Conservation (phyloP, 2,329 filamentous ascomycete species). For the Clonostachys sp. region DNA sequence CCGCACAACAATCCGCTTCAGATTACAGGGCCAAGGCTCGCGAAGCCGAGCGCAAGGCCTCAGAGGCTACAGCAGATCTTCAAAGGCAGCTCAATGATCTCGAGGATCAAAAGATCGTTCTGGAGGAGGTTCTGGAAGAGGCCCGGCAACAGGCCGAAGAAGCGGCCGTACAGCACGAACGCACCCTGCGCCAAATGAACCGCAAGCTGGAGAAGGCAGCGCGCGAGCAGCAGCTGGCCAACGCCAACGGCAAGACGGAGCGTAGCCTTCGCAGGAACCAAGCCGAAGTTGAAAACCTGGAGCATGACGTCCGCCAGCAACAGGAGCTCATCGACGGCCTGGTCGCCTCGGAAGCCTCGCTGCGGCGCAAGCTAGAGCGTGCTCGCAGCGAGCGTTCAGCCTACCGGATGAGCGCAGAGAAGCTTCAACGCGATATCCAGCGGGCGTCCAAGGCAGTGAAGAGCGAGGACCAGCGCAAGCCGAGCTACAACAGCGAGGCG, state of each 20-base stretch:
- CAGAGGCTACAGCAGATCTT: constrained; percentile 38
- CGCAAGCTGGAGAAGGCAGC: constrained; percentile 46
- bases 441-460: constrained; percentile 27
- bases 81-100: constrained; percentile 50
- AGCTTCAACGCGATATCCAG: constrained; percentile 46
- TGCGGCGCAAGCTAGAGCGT: constrained; percentile 65
- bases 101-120: constrained; percentile 53
- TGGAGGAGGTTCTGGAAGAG: constrained; percentile 55
- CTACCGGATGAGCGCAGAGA: constrained; percentile 49
- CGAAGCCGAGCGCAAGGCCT: constrained; percentile 44
- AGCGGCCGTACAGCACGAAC: constrained; percentile 29
- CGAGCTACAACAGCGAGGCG: constrained; percentile 38
- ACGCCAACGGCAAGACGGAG: constrained; percentile 41
- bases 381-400: constrained; percentile 61
- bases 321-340: constrained; percentile 59
- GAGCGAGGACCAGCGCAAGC: constrained; percentile 17
- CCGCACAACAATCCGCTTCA: constrained; percentile 54
- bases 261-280: constrained; percentile 59
- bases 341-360: constrained; percentile 49
- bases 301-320: constrained; percentile 66
- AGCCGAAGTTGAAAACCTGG: constrained; percentile 63
- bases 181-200: constrained; percentile 13
- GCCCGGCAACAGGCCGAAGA: constrained; percentile 47
- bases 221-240: constrained; percentile 34
- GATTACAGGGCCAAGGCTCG: constrained; percentile 44